Evolutionary conservation across 805 yeast genomes (phyloP), one percentile per base, ranked within the genome.

Genomic region (Clavispora santaluciae): DNA sequence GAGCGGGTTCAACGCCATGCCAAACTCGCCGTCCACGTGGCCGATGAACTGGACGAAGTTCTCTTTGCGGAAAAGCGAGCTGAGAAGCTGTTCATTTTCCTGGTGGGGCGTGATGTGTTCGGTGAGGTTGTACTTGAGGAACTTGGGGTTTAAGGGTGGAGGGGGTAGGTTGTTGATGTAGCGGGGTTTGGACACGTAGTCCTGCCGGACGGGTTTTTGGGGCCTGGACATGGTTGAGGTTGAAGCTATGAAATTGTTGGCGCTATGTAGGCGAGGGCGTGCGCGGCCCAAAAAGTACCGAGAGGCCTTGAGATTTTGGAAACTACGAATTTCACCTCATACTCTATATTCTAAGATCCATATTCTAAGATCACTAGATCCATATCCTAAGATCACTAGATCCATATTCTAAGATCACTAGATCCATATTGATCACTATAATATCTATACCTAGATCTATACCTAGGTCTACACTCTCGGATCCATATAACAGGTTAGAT

Each of bases 91-190:
- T 44, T 63, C 67, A 12, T 62, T 57, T 44, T 72, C 75, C 35
- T 56, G 52, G 36, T 54, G 71, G 51, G 62, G 67, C 59, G 58
- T 59, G 30, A 52, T 49, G 35, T 48, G 51, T 39, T 64, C 68
- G 10, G 69, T 66, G 20, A 67, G 57, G 55, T 64, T 59, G 49
- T 81, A 76, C 37, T 80, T 76, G 39, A 93, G 62, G 42, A 90
- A 73, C 59, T 85, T 87, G 22, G 99, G 97, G 35, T 95, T 88
- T 46, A 93, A 73, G 18, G 91, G 84, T 8, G 98, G 98, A 2
- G 96, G 90, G 5, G 99, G 99, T 18, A 93, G 71, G 54, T 79
- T 85, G 60, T 93, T 93, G 44, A 78, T 78, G 61, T 89, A 91
- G 56, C 95, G 76, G 40, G 85, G 78, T 51, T 84, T 83, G 35